Percentiles rank a stretch among this genome's conserved stretches.
Conservation (phyloP, 768 basidiomycete genomes). For the Pleurotus salmoneostramineus region DNA sequence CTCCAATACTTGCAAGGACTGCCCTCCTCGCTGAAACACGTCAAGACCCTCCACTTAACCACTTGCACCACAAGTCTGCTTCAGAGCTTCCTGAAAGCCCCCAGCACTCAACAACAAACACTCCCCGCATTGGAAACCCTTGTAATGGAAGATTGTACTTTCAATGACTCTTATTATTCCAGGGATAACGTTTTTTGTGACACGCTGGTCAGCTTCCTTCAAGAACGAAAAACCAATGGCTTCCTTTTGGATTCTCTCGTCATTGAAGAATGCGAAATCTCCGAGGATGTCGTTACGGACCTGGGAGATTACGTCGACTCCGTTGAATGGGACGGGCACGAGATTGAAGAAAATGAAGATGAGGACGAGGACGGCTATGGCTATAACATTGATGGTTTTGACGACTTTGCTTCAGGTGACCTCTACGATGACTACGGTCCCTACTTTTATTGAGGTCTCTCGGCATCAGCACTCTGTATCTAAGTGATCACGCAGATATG, state of each 20-base stretch:
- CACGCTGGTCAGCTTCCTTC: background rate
- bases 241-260: background rate
- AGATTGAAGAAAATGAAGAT: background rate
- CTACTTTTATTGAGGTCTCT: too few species aligned
- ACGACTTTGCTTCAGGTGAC: background rate
- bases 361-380: background rate
- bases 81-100: background rate
- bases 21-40: background rate
- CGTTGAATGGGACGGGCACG: background rate
- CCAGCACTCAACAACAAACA: background rate
- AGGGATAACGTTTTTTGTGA: background rate
- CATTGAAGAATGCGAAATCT: background rate
- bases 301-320: background rate
- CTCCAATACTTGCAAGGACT: background rate
- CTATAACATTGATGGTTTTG: background rate
- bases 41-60: background rate
- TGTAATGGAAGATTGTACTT: background rate
- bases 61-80: background rate
- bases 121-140: background rate
- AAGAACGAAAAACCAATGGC: background rate
- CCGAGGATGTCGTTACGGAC: background rate
- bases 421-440: too few species aligned
- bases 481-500: too few species aligned
- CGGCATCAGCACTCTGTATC: too few species aligned
- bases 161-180: background rate